Conservation (phyloP, 1,139 yeast genomes). For the Hansenula lynferdii region DNA sequence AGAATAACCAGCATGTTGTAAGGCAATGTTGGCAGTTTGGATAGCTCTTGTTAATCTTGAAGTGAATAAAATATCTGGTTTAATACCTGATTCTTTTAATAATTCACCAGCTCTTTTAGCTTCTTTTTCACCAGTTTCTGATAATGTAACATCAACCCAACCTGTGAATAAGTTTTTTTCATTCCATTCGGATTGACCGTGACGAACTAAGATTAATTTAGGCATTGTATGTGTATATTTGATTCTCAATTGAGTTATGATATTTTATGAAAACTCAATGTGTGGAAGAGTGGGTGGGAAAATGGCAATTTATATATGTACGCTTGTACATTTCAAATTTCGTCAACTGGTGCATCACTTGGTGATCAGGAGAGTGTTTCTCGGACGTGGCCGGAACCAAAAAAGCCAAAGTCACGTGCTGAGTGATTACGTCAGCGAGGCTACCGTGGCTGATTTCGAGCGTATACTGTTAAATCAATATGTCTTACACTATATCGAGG, state of each 20-base stretch:
- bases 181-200: constrained; percentile 99
- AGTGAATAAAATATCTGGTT: constrained; percentile 87
- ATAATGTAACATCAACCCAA: constrained; percentile 94
- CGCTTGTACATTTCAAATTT: no score
- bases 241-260: neutral
- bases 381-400: neutral
- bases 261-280: no score
- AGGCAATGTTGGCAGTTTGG: constrained; percentile 95
- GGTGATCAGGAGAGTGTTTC: constrained; percentile 1
- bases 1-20: constrained; percentile 83
- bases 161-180: constrained; percentile 98
- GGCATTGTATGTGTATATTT: constrained; percentile 36
- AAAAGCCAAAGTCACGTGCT: neutral
- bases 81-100: constrained; percentile 78
- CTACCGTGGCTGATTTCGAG: no score
- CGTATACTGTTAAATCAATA: no score
- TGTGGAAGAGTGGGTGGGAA: neutral
- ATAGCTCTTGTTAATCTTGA: constrained; percentile 94
- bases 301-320: neutral
- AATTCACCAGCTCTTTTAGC: constrained; percentile 93
- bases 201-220: constrained; percentile 82
- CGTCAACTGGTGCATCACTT: constrained; percentile 2
- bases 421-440: neutral
- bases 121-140: constrained; percentile 82
- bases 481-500: no score